Evolutionary conservation across 768 basidiomycete species (phyloP), one percentile per base, ranked within the genome.

Genomic region (Kwoniella dendrophila): DNA sequence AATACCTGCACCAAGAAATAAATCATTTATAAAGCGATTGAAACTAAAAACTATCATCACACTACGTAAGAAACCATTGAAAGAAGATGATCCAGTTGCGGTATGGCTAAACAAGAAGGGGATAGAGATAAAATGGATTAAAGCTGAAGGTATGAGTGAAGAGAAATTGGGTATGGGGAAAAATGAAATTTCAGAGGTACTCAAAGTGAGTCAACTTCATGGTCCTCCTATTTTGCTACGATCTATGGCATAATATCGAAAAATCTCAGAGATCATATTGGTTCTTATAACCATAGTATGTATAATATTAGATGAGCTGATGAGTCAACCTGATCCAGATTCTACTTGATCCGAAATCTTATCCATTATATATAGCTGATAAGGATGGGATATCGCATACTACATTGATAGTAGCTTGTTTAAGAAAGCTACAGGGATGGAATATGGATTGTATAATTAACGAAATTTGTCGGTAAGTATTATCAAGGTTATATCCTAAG

Each of bases 321-420:
- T n/a, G n/a, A 34, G 26, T 36, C 16, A 10, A 29, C 27, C 54
- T 18, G 29, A n/a, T 18, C 33, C n/a, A 4, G 72, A 54, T 64
- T 26, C 63, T 75, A 14, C 51, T 75, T 10, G 62, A 71, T 34
- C 52, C 66, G 16, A 43, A 63, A 32, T n/a, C 20, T 11, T 75
- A 75, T 49, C 74, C 74, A 7, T 55, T 75, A 11, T 75, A 75
- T 45, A 64, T 75, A 27, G 72, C 72, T 7, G 74, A 75, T 40
- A 52, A 59, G 27, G 74, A 75, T 40, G 74, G 74, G 26, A 70
- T 75, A n/a, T 73, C 74, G 36, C 74, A 75, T 61, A 73, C 74
- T 7, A 71, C 71, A 3, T 62, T 73, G 3, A 34, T 73, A 22
- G 66, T 73, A 12, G 72, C 69, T 24, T 71, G 69, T 58, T 55